Conservation (phyloP, 176 grass and related monocot genomes). For the Cenchrus purpureus region DNA sequence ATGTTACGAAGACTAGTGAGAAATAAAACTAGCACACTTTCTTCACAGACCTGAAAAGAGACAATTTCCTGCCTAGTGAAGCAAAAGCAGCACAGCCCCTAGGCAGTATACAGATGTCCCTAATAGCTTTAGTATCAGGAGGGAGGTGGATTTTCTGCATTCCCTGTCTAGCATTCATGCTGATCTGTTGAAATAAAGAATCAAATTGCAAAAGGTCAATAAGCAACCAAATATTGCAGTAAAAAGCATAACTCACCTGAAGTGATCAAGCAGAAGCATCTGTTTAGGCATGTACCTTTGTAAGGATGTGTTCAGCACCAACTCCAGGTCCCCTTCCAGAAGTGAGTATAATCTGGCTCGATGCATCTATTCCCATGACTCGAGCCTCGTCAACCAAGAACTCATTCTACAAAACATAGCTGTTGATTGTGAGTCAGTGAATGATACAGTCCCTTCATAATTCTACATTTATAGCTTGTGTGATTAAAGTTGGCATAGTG, state of each 20-base stretch:
- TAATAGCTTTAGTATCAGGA: conserved; percentile 79
- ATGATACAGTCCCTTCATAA: conserved; percentile 9
- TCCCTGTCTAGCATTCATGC: conserved; percentile 65
- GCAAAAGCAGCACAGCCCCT: conserved; percentile 64
- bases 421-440: conserved; percentile 3
- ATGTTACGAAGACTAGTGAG: background rate
- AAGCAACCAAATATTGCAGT: conserved; percentile 19
- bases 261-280: conserved; percentile 30
- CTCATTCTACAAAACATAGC: conserved; percentile 70
- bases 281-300: conserved; percentile 64
- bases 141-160: conserved; percentile 69
- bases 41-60: conserved; percentile 63
- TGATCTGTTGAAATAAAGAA: conserved; percentile 61
- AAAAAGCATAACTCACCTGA: conserved; percentile 18
- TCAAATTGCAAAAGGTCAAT: conserved; percentile 34
- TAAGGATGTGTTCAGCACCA: conserved; percentile 77
- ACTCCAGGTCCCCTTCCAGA: conserved; percentile 67
- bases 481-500: background rate
- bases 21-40: conserved; percentile 33
- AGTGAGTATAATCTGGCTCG: conserved; percentile 63
- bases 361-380: conserved; percentile 86
- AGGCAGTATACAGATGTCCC: conserved; percentile 72
- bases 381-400: conserved; percentile 73
- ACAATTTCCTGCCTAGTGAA: conserved; percentile 84
- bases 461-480: background rate